Percentiles rank a stretch among this genome's conserved stretches.
These are phyloP conservation scores for Agarophyton chilense DNA, from an alignment of 23 red algal genomes.

Conservation along the genomic window DNA sequence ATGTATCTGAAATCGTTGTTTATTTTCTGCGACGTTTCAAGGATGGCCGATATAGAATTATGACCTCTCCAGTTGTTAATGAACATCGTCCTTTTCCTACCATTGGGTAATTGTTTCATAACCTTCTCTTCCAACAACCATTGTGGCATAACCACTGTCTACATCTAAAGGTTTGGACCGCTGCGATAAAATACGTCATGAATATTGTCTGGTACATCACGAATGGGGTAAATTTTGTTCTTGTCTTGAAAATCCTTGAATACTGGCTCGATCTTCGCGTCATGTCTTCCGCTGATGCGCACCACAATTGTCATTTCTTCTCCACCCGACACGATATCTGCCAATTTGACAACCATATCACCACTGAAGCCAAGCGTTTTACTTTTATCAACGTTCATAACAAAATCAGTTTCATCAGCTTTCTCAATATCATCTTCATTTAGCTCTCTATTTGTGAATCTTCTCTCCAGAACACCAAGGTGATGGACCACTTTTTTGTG, in stretches of 20 bases:
- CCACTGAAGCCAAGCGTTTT: not conserved
- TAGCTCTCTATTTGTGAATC: not conserved
- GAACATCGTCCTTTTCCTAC: not conserved
- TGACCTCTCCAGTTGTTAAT: not conserved
- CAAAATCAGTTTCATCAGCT: too few relatives aligned
- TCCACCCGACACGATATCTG: too few relatives aligned
- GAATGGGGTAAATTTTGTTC: not conserved
- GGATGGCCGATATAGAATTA: not conserved
- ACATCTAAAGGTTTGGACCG: constrained; percentile 5
- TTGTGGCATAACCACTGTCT: not conserved
- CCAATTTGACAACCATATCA: constrained; percentile 6
- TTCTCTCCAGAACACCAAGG: not conserved
- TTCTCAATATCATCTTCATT: not conserved
- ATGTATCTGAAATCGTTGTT: not conserved
- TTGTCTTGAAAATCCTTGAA: constrained; percentile 10
- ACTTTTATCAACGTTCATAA: not conserved
- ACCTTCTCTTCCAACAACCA: not conserved
- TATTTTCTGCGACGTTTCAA: not conserved
- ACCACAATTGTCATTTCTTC: constrained; percentile 13
- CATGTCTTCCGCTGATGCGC: not conserved
- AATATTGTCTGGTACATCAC: not conserved
- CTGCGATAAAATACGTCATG: not conserved
- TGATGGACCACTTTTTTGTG: too few relatives aligned
- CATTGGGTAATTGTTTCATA: not conserved
- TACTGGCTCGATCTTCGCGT: not conserved